Percentiles rank a stretch among this genome's conserved stretches.
Evolutionary conservation across 2,329 filamentous ascomycete species (phyloP).

Genomic region (Immersiporthe knoxdaviesiana): DNA sequence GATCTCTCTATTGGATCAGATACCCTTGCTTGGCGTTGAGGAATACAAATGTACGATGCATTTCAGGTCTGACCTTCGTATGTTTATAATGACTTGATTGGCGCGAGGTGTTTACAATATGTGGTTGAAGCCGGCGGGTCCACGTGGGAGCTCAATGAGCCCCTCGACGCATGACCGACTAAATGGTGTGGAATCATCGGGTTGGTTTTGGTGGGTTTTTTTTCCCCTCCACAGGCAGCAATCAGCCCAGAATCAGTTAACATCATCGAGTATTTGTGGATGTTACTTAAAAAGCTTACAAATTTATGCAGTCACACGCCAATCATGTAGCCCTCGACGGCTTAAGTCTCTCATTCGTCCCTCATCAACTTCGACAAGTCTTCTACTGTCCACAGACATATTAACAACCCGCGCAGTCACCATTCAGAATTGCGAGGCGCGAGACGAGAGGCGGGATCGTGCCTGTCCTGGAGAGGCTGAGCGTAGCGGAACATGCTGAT

Average conservation of each 20-base stretch:
- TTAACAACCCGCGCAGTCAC: not conserved
- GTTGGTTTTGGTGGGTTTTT: too few species aligned
- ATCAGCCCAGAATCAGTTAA: slow-evolving; percentile 6
- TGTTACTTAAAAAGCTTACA: not conserved
- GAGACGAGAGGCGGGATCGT: slow-evolving; percentile 50
- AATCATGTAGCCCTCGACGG: not conserved
- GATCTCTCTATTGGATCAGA: slow-evolving; percentile 22
- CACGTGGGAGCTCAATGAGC: not conserved
- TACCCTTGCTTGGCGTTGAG: slow-evolving; percentile 20
- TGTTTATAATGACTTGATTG: not conserved
- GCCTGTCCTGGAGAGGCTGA: slow-evolving; percentile 51
- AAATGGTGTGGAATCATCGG: not conserved
- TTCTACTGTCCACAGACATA: not conserved
- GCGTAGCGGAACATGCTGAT: slow-evolving; percentile 55
- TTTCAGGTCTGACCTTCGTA: not conserved
- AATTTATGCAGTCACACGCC: not conserved
- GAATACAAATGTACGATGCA: not conserved
- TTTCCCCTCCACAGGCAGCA: not conserved
- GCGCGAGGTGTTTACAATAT: too few species aligned
- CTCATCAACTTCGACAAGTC: not conserved
- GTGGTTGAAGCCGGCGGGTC: not conserved
- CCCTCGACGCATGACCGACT: not conserved
- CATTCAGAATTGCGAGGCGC: slow-evolving; percentile 40
- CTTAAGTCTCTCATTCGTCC: not conserved
- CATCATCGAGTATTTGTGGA: too few species aligned